Evolutionary conservation across 2,329 filamentous ascomycete genomes (phyloP), one percentile per base, ranked within the genome.

Genomic region (Ceratocystis smalleyi): DNA sequence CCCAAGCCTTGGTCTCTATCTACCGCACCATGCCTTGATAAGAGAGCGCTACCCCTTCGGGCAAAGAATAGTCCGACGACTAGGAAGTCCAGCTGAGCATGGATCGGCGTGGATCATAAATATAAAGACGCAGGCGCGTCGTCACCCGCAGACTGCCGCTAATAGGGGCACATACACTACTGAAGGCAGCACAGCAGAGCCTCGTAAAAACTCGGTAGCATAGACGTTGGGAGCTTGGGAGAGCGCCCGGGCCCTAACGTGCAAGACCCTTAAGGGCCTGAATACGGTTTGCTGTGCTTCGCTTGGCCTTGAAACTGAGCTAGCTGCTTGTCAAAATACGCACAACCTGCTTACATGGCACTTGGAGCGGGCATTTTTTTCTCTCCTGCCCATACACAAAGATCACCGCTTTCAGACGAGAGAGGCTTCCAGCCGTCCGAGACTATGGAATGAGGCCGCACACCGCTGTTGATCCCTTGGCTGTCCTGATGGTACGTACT

Each of bases 381-480:
- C 47, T 10, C 19, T 12, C 10, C 47, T 12, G 24, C 17, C 19
- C 17, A 19, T 6, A 22, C 15, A 22, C 22, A 30, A 54, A 54
- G 49, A 22, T 24, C 7, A 5, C 12, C 19, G 51, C 27, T 55
- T 55, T 32, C 27, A 51, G 47, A 35, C 35, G 35, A 40, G 35
- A 40, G 10, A 15, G 54, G 27, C 30, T 57, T 57, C 54, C 54
- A n/a, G 54, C n/a, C n/a, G 27, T 19, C 54, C 54, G 54, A 57
- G 54, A 57, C 54, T n/a, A 30, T 57, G 54, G 54, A 57, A 57
- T 57, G 54, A 55, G 51, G 54, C 54, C 54, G 54, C 54, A 30
- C 54, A 12, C 35, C 22, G n/a, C 54, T n/a, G 15, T 17, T 35
- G 27, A 57, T 57, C 54, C 54, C 27, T 57, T 57, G 51, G 35